A percentile compares a stretch with the other conserved stretches of the same genome.
phyloP scores from a whole-genome alignment of 192 early-diverging fungal genomes.

The Cetraspora pellucida region DNA sequence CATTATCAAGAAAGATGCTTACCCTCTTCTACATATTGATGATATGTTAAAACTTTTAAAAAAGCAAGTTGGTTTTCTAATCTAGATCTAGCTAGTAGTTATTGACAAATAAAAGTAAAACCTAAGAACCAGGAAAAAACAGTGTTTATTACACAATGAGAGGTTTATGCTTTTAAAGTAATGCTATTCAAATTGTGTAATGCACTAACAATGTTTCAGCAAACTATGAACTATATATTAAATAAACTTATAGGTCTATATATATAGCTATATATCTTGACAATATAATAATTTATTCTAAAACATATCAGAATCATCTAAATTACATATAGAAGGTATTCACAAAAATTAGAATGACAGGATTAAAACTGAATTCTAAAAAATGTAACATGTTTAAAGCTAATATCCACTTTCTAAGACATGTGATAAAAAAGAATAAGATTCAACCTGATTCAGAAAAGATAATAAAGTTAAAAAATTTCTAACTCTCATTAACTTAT shows the following conservation, averaged over 20 bases:
- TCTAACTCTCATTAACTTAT: background rate
- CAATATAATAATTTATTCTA: slow-evolving; percentile 44
- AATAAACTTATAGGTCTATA: slow-evolving; percentile 34
- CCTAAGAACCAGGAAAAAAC: slow-evolving; percentile 35
- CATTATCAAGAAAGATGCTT: slow-evolving; percentile 44
- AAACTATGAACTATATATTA: slow-evolving; percentile 44
- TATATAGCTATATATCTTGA: slow-evolving; percentile 47
- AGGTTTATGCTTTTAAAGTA: slow-evolving; percentile 42
- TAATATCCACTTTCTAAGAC: background rate
- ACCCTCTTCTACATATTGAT: slow-evolving; percentile 48
- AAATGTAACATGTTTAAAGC: background rate
- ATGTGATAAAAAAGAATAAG: background rate
- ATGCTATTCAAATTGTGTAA: slow-evolving; percentile 49
- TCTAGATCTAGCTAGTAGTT: slow-evolving; percentile 41
- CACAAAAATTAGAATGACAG: background rate
- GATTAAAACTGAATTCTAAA: background rate
- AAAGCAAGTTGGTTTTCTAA: slow-evolving; percentile 40
- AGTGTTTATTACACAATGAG: slow-evolving; percentile 34
- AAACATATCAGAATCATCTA: slow-evolving; percentile 41
- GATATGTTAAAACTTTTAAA: slow-evolving; percentile 41
- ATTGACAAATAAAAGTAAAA: slow-evolving; percentile 35
- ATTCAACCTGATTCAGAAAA: background rate
- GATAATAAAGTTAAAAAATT: background rate
- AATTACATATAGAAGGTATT: slow-evolving; percentile 25
- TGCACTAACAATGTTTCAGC: slow-evolving; percentile 42